A percentile compares a stretch with the other conserved stretches of the same genome.
Evolutionary conservation across 495 filamentous ascomycete species (phyloP).

Genomic region (Neurospora cerealis): DNA sequence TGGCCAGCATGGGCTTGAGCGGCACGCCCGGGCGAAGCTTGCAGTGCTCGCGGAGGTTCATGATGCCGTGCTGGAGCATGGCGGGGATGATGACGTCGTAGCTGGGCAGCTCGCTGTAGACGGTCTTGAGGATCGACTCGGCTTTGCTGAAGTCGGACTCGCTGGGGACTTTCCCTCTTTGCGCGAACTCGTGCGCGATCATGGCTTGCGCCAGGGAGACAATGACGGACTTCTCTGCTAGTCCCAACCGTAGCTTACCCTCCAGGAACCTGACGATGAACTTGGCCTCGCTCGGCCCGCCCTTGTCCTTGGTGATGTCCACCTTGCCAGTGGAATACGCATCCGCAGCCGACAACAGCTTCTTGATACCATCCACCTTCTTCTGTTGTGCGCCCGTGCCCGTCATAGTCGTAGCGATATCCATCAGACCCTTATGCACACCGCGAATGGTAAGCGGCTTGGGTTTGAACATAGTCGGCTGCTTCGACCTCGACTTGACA

Average conservation of each 20-base stretch:
- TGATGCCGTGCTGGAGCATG: constrained; percentile 77
- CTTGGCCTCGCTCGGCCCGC: constrained; percentile 89
- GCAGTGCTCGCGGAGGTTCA: constrained; percentile 71
- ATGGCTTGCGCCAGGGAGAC: constrained; percentile 82
- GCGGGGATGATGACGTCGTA: constrained; percentile 92
- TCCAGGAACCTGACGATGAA: constrained; percentile 87
- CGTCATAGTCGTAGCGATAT: constrained; percentile 65
- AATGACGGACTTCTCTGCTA: constrained; percentile 87
- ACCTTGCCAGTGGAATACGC: constrained; percentile 58
- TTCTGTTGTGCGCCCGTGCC: constrained; percentile 82
- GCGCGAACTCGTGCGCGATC: constrained; percentile 65
- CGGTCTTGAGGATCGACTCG: constrained; percentile 75
- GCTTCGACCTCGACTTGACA: constrained; percentile 85
- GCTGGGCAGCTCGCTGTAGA: constrained; percentile 89
- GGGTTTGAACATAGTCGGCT: constrained; percentile 95
- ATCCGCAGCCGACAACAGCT: constrained; percentile 81
- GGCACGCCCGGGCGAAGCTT: constrained; percentile 90
- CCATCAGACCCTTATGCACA: constrained; percentile 81
- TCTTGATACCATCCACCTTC: constrained; percentile 92
- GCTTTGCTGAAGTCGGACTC: constrained; percentile 69
- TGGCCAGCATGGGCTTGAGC: constrained; percentile 97
- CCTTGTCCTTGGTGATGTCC: constrained; percentile 87
- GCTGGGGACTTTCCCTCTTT: constrained; percentile 55
- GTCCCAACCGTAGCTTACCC: constrained; percentile 81
- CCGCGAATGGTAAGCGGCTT: constrained; percentile 79